Conservation (phyloP, 148 eudicot species). For the Nyssa sinensis region DNA sequence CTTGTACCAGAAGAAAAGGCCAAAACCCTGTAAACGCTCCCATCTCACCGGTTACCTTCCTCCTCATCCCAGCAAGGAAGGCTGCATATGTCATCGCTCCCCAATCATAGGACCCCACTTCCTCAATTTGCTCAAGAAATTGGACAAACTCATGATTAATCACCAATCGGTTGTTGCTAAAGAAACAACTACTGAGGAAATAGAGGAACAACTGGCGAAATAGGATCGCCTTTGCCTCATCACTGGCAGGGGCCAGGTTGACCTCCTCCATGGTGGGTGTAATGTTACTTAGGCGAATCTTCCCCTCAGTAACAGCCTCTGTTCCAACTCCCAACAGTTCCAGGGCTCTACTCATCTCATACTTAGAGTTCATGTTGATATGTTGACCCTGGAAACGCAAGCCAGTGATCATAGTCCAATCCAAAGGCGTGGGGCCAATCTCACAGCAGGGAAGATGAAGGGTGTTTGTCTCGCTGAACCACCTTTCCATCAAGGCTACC, state of each 20-base stretch:
- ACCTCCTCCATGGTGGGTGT: background rate
- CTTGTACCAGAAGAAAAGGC: background rate
- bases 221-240: background rate
- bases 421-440: background rate
- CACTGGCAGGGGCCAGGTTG: background rate
- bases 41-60: slow-evolving; percentile 10
- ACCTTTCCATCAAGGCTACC: background rate
- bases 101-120: too few species aligned
- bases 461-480: background rate
- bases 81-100: slow-evolving; percentile 12
- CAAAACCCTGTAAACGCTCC: slow-evolving; percentile 19
- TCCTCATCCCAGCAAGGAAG: slow-evolving; percentile 17
- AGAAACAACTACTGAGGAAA: background rate
- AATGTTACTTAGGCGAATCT: background rate
- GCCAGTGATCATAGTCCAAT: background rate
- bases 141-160: background rate
- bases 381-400: background rate
- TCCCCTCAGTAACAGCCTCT: background rate
- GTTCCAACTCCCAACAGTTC: background rate
- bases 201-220: background rate
- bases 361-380: background rate
- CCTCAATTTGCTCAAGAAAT: too few species aligned
- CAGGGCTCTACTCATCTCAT: background rate
- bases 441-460: background rate
- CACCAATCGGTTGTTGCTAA: background rate